Evolutionary conservation across 2,329 filamentous ascomycete species (phyloP).

Genomic region (Aspergillus sp.): DNA sequence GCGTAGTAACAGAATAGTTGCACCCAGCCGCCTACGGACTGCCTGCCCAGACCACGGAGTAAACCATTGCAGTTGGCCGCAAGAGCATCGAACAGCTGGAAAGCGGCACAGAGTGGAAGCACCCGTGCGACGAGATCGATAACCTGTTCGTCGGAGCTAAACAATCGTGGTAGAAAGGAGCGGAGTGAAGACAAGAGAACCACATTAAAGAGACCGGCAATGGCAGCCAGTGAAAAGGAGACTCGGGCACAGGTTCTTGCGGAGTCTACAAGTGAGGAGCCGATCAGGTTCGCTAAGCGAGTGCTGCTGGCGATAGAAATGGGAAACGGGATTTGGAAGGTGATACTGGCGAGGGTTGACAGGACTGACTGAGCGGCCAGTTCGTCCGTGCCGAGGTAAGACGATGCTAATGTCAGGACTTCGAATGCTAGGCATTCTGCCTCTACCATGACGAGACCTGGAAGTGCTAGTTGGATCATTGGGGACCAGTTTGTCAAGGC

Average conservation of each 20-base stretch:
- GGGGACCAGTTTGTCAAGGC: conserved; percentile 68
- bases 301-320: conserved; percentile 83
- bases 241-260: conserved; percentile 76
- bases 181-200: conserved; percentile 60
- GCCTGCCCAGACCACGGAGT: conserved; percentile 75
- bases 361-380: conserved; percentile 85
- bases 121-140: conserved; percentile 59
- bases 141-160: conserved; percentile 66
- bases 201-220: conserved; percentile 74
- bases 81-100: conserved; percentile 82
- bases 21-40: conserved; percentile 82
- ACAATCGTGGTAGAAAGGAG: conserved; percentile 65
- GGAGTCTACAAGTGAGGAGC: conserved; percentile 70
- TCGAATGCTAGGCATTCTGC: conserved; percentile 93
- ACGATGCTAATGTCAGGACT: conserved; percentile 73
- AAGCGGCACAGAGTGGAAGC: conserved; percentile 73
- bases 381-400: conserved; percentile 67
- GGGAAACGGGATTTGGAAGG: conserved; percentile 88
- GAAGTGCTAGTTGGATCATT: conserved; percentile 80
- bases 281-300: conserved; percentile 84
- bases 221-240: conserved; percentile 55
- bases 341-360: conserved; percentile 66
- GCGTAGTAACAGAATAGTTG: conserved; percentile 81
- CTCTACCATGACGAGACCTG: conserved; percentile 87
- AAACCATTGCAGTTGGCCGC: conserved; percentile 75